Evolutionary conservation across 495 filamentous ascomycete genomes (phyloP).

Genomic region (Penicillium tannophilum): DNA sequence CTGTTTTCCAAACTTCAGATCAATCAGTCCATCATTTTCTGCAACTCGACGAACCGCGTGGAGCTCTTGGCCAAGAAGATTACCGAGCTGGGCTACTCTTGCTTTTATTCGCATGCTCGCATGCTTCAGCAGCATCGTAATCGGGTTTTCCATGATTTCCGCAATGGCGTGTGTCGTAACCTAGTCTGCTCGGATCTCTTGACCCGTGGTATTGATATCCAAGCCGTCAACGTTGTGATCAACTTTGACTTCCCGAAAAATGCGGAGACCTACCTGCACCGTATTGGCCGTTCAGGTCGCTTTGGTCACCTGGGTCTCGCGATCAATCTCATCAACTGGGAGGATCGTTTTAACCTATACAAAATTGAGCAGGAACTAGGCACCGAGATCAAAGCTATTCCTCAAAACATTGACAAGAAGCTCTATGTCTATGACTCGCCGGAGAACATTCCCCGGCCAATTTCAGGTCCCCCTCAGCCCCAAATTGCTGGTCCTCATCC

Average conservation of each 20-base stretch:
- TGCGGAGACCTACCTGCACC: conserved; percentile 97
- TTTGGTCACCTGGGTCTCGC: conserved; percentile 97
- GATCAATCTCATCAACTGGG: conserved; percentile 99
- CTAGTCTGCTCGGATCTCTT: conserved; percentile 97
- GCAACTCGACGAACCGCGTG: conserved; percentile 98
- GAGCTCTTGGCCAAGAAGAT: conserved; percentile 99
- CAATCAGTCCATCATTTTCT: conserved; percentile 99
- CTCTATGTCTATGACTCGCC: conserved; percentile 98
- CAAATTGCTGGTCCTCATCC: conserved; percentile 26
- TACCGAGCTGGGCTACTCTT: conserved; percentile 97
- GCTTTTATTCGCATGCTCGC: conserved; percentile 97
- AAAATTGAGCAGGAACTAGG: conserved; percentile 97
- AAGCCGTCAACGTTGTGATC: conserved; percentile 99
- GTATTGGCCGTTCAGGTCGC: conserved; percentile 94
- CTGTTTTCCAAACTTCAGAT: conserved; percentile 99
- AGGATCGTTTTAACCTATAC: conserved; percentile 98
- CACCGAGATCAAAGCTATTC: conserved; percentile 96
- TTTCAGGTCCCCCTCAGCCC: conserved; percentile 47
- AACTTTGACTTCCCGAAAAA: conserved; percentile 99
- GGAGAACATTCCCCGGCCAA: conserved; percentile 87
- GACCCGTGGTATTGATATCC: conserved; percentile 98
- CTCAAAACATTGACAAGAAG: conserved; percentile 91
- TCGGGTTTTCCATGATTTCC: conserved; percentile 98
- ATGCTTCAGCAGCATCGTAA: conserved; percentile 99
- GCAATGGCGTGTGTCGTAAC: conserved; percentile 96